Conservation (phyloP, 768 basidiomycete genomes). For the Tricholoma saponaceum region DNA sequence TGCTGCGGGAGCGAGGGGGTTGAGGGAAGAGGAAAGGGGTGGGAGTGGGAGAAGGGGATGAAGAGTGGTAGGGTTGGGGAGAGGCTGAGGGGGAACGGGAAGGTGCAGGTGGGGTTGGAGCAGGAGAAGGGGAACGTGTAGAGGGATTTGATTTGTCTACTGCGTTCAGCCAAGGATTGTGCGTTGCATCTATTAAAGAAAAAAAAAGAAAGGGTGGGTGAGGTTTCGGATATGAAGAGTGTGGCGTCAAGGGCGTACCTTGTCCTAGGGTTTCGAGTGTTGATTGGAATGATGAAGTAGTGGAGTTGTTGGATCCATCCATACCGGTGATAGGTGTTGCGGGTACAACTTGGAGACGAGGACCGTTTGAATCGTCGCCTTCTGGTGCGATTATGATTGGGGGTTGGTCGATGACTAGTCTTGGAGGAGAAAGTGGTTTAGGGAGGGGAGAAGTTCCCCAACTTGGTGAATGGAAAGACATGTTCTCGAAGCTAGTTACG, state of each 20-base stretch:
- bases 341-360: constrained; percentile 74
- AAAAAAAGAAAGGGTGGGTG: not conserved
- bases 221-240: not conserved
- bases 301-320: constrained; percentile 32
- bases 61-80: constrained; percentile 9
- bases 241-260: constrained; percentile 13
- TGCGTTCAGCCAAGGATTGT: constrained; percentile 12
- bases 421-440: constrained; percentile 54
- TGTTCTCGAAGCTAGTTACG: constrained; percentile 40
- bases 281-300: constrained; percentile 44
- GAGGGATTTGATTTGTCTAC: constrained; percentile 11
- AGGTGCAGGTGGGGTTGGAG: constrained; percentile 22
- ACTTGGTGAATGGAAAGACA: constrained; percentile 62
- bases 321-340: constrained; percentile 76
- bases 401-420: constrained; percentile 51
- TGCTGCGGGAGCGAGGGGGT: constrained; percentile 47
- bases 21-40: constrained; percentile 28
- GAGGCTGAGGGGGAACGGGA: constrained; percentile 20
- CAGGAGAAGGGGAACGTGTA: constrained; percentile 18
- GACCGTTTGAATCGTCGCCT: constrained; percentile 47
- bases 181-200: not conserved
- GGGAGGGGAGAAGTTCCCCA: constrained; percentile 51
- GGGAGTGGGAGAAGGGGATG: constrained; percentile 1
- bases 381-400: constrained; percentile 55
- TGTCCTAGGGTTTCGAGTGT: too few relatives aligned